Evolutionary conservation across 2,329 filamentous ascomycete genomes (phyloP).

Genomic region (Verticillium isaacii): DNA sequence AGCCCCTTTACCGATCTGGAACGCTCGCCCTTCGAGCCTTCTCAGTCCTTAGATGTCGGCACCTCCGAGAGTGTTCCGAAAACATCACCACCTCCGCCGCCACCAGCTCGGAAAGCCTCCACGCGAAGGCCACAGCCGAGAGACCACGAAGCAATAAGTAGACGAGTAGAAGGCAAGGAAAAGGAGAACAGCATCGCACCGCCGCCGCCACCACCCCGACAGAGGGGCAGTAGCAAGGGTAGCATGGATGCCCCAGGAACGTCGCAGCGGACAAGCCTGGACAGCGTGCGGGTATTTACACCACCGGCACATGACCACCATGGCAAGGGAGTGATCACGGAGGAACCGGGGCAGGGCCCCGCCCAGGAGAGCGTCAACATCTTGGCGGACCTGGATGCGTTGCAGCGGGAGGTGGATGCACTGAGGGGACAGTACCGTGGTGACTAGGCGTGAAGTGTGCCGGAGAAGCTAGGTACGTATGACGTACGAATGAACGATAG

Average conservation of each 20-base stretch:
- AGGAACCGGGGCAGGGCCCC: conserved; percentile 11
- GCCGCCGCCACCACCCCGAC: conserved; percentile 44
- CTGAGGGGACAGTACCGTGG: conserved; percentile 36
- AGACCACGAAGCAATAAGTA: conserved; percentile 17
- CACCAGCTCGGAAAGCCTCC: conserved; percentile 39
- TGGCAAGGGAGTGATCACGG: conserved; percentile 9
- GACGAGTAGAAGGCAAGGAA: conserved; percentile 3
- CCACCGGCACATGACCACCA: background rate
- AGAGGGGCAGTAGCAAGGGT: conserved; percentile 41
- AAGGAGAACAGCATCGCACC: conserved; percentile 26
- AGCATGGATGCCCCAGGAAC: conserved; percentile 29
- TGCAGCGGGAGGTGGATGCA: conserved; percentile 74
- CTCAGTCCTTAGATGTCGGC: background rate
- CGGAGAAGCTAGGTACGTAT: too few relatives aligned
- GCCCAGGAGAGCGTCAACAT: conserved; percentile 48
- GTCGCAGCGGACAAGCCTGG: conserved; percentile 25
- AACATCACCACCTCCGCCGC: conserved; percentile 35
- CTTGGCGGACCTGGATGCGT: conserved; percentile 64
- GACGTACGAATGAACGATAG: background rate
- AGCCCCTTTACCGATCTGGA: background rate
- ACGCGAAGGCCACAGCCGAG: conserved; percentile 39
- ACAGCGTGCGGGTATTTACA: conserved; percentile 14
- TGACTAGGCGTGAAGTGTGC: background rate
- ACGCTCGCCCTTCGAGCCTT: background rate
- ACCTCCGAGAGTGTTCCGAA: background rate